Conservation (phyloP, 1,284 basidiomycete genomes). For the Butyriboletus appendiculatus region DNA sequence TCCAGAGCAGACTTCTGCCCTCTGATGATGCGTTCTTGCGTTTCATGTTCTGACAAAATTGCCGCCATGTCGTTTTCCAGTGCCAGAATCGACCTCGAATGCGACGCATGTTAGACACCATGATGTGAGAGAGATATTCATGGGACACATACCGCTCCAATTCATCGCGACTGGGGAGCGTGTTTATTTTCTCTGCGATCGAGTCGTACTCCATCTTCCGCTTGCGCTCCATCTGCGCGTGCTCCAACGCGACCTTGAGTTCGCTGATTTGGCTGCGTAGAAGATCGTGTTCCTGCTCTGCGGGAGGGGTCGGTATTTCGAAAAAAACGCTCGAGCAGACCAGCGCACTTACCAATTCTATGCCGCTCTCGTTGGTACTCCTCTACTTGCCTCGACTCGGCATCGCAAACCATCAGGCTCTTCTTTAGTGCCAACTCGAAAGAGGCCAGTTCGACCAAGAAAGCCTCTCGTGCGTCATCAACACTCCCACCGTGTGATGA, state of each 20-base stretch:
- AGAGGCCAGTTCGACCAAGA: conserved; percentile 71
- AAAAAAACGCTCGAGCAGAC: background rate
- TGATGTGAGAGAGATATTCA: background rate
- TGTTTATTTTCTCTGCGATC: conserved; percentile 78
- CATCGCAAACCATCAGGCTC: conserved; percentile 76
- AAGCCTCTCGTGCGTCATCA: conserved; percentile 75
- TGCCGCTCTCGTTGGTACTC: conserved; percentile 73
- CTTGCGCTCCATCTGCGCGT: conserved; percentile 70
- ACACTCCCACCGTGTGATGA: conserved; percentile 39
- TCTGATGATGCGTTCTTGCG: conserved; percentile 63
- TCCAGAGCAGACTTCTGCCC: conserved; percentile 69
- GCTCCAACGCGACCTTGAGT: conserved; percentile 70
- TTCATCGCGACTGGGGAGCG: conserved; percentile 72
- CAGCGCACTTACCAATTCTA: conserved; percentile 57
- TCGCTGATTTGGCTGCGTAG: conserved; percentile 71
- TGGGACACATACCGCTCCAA: conserved; percentile 60
- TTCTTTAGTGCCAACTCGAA: conserved; percentile 75
- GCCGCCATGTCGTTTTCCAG: conserved; percentile 77
- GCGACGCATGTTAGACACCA: background rate
- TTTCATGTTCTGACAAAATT: conserved; percentile 72
- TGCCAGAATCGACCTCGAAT: conserved; percentile 58
- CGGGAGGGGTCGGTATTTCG: background rate
- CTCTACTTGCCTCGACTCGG: conserved; percentile 77
- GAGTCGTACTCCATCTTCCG: conserved; percentile 83
- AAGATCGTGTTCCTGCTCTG: conserved; percentile 69